phyloP scores from a whole-genome alignment of 2,329 filamentous ascomycete species.

The Pseudomassariella vexata region DNA sequence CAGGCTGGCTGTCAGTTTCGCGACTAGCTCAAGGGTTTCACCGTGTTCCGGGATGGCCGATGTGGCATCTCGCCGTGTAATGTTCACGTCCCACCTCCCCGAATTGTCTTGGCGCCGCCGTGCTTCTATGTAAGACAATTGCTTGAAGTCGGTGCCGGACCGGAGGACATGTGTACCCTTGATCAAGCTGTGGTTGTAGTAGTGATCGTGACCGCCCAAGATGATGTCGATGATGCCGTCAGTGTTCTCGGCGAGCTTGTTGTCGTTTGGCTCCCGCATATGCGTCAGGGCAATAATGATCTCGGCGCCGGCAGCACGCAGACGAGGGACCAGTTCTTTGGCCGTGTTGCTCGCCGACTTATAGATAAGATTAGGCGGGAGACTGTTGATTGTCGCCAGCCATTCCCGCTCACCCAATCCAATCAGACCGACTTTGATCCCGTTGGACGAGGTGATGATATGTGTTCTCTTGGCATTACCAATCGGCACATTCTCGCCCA shows the following conservation, averaged over 20 bases:
- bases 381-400: conserved; percentile 80
- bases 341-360: conserved; percentile 72
- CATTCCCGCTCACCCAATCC: conserved; percentile 84
- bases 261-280: conserved; percentile 83
- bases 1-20: conserved; percentile 65
- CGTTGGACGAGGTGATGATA: conserved; percentile 75
- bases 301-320: conserved; percentile 74
- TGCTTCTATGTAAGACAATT: conserved; percentile 81
- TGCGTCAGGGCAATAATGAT: conserved; percentile 80
- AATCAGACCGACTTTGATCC: conserved; percentile 79
- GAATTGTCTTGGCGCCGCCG: conserved; percentile 41
- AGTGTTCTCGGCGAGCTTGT: conserved; percentile 72
- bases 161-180: conserved; percentile 80
- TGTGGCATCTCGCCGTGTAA: conserved; percentile 68
- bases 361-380: conserved; percentile 79
- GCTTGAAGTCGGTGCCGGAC: conserved; percentile 87
- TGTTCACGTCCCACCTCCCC: conserved; percentile 70
- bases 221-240: conserved; percentile 77
- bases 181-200: conserved; percentile 71
- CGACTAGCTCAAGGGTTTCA: conserved; percentile 55
- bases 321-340: conserved; percentile 64
- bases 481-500: conserved; percentile 69
- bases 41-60: conserved; percentile 61
- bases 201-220: conserved; percentile 85
- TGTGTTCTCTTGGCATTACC: conserved; percentile 70